Conservation (phyloP, 441 rosid species). For the Jatropha podagrica region DNA sequence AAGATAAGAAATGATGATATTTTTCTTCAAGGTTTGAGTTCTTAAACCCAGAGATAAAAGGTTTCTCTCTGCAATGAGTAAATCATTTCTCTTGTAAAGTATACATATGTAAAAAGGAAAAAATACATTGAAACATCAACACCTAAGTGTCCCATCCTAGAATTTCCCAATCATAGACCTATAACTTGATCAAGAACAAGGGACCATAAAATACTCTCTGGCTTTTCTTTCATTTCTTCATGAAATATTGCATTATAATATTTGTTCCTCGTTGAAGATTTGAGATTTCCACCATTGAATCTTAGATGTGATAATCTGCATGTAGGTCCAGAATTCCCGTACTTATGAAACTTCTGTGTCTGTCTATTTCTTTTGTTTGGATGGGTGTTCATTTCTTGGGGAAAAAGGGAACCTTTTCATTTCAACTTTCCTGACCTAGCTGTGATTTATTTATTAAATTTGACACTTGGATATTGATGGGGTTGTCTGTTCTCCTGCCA, state of each 20-base stretch:
- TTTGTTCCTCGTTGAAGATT: not conserved
- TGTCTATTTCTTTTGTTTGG: not conserved
- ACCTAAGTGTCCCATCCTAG: too few relatives aligned
- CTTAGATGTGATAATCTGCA: not conserved
- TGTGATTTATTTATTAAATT: slow-evolving; percentile 6
- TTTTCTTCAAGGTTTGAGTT: too few relatives aligned
- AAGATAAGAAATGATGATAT: too few relatives aligned
- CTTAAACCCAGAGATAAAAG: too few relatives aligned
- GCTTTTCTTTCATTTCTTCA: not conserved
- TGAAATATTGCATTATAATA: not conserved
- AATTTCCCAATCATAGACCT: too few relatives aligned
- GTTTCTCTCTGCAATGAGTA: too few relatives aligned
- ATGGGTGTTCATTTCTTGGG: not conserved
- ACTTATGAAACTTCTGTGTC: not conserved
- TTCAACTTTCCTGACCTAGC: not conserved
- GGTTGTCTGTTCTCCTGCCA: not conserved
- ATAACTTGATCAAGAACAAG: too few relatives aligned
- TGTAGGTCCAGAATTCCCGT: not conserved
- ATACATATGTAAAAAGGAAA: too few relatives aligned
- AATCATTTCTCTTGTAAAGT: too few relatives aligned
- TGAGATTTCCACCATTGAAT: not conserved
- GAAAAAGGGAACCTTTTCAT: not conserved
- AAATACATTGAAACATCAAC: too few relatives aligned
- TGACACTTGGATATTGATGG: not conserved
- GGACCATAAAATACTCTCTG: too few relatives aligned